Conservation (phyloP, 768 basidiomycete species). For the Pleurotus salmoneostramineus region DNA sequence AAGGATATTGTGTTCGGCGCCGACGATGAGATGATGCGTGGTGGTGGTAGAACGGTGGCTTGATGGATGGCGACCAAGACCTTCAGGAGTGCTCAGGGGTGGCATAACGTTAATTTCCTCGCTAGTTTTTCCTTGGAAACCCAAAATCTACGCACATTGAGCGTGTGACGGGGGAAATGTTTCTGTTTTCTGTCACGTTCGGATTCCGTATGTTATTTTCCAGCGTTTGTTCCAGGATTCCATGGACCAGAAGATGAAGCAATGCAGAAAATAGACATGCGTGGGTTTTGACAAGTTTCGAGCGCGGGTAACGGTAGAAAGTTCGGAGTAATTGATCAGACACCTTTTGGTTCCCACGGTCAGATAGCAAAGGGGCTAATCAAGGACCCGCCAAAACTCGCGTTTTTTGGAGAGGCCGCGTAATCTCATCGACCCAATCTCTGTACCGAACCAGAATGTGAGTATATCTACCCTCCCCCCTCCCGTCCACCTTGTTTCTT, state of each 20-base stretch:
- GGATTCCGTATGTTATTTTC: neutral
- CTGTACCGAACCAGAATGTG: conserved; percentile 29
- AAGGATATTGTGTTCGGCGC: too few species aligned
- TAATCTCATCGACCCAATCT: conserved; percentile 31
- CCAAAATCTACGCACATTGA: neutral
- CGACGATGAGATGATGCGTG: too few species aligned
- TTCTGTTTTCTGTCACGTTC: neutral
- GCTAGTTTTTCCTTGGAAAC: neutral
- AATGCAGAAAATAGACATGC: neutral
- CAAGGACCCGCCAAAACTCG: conserved; percentile 30
- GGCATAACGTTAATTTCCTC: too few species aligned
- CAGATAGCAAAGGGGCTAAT: conserved; percentile 10
- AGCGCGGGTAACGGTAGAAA: conserved; percentile 24
- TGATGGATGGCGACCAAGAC: too few species aligned
- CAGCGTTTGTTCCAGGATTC: neutral
- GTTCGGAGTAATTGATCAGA: conserved; percentile 28
- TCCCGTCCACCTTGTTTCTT: conserved; percentile 20
- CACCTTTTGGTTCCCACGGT: conserved; percentile 11
- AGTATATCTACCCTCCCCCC: conserved; percentile 14
- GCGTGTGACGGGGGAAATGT: neutral
- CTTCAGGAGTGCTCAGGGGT: too few species aligned
- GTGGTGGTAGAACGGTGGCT: too few species aligned
- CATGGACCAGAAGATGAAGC: neutral
- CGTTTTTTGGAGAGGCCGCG: conserved; percentile 22
- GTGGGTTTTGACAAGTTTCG: conserved; percentile 5